These are phyloP conservation scores for Torulaspora pretoriensis DNA, from an alignment of 1,139 yeast species.

Conservation along the genomic window DNA sequence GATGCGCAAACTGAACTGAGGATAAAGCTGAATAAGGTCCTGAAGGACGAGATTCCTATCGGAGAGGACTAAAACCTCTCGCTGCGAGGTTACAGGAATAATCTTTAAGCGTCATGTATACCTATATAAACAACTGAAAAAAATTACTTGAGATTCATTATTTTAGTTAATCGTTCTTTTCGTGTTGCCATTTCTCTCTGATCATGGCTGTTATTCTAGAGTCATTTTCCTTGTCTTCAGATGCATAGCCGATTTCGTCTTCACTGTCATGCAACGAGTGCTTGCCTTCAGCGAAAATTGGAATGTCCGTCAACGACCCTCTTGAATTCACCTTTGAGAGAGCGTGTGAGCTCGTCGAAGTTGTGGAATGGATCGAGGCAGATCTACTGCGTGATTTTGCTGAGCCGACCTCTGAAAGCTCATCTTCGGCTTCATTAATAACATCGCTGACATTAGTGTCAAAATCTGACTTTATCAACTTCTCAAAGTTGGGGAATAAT, in stretches of 20 bases:
- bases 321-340: conserved; percentile 39
- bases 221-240: conserved; percentile 6
- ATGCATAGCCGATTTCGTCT: conserved; percentile 9
- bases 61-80: conserved; percentile 69
- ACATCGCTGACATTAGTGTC: conserved; percentile 14
- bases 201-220: conserved; percentile 25
- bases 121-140: background rate
- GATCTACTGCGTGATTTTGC: conserved; percentile 31
- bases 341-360: conserved; percentile 35
- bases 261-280: conserved; percentile 10
- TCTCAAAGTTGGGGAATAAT: conserved; percentile 55
- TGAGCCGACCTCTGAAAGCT: conserved; percentile 7
- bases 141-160: background rate
- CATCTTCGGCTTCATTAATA: conserved; percentile 1
- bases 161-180: conserved; percentile 15
- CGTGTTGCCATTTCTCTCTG: conserved; percentile 26
- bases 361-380: conserved; percentile 26
- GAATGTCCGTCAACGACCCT: conserved; percentile 39
- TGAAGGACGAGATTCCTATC: conserved; percentile 94
- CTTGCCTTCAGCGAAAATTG: conserved; percentile 37
- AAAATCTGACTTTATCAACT: conserved; percentile 19
- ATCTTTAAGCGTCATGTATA: background rate
- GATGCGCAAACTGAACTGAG: conserved; percentile 77
- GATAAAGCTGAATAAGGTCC: conserved; percentile 62
- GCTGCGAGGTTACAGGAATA: background rate